A percentile compares a stretch with the other conserved stretches of the same genome.
phyloP scores from a whole-genome alignment of 2,329 filamentous ascomycete genomes.

The Tolypocladium amazonense region DNA sequence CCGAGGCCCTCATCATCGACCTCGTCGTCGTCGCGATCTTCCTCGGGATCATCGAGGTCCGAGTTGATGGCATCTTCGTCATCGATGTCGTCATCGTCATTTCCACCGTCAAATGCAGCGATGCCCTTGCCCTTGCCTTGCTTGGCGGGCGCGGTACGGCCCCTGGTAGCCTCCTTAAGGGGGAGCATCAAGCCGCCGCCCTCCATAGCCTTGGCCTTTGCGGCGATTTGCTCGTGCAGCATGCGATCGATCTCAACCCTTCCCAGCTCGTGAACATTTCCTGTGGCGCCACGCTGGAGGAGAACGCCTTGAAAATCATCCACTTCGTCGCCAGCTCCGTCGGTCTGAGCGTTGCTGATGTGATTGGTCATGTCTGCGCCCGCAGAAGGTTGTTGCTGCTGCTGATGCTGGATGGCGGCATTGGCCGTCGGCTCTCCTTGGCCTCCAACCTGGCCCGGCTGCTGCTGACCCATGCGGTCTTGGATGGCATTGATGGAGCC shows the following conservation, averaged over 20 bases:
- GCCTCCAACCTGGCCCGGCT: constrained; percentile 17
- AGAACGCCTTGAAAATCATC: constrained; percentile 49
- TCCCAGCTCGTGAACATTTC: constrained; percentile 44
- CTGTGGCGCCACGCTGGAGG: constrained; percentile 42
- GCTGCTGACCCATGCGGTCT: constrained; percentile 25
- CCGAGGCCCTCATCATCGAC: constrained; percentile 76
- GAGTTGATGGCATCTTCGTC: constrained; percentile 98
- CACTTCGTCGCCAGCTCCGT: constrained; percentile 53
- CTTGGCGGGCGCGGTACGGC: constrained; percentile 7
- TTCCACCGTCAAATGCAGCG: constrained; percentile 51
- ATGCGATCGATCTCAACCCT: constrained; percentile 56
- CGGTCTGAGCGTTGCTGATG: constrained; percentile 48
- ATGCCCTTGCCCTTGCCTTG: constrained; percentile 18
- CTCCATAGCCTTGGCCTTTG: constrained; percentile 57
- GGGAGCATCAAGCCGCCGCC: constrained; percentile 69
- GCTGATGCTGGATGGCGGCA: constrained; percentile 10
- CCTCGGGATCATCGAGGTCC: constrained; percentile 90
- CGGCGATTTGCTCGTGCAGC: constrained; percentile 57
- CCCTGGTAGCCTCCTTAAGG: constrained; percentile 43
- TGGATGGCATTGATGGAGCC: constrained; percentile 56
- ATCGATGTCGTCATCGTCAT: constrained; percentile 48
- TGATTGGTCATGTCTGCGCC: constrained; percentile 17
- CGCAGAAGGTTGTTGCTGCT: constrained; percentile 11
- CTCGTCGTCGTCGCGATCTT: constrained; percentile 71
- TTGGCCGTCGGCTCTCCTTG: constrained; percentile 5